Conservation (phyloP, 208 protist species). For the Leishmania martiniquensis region DNA sequence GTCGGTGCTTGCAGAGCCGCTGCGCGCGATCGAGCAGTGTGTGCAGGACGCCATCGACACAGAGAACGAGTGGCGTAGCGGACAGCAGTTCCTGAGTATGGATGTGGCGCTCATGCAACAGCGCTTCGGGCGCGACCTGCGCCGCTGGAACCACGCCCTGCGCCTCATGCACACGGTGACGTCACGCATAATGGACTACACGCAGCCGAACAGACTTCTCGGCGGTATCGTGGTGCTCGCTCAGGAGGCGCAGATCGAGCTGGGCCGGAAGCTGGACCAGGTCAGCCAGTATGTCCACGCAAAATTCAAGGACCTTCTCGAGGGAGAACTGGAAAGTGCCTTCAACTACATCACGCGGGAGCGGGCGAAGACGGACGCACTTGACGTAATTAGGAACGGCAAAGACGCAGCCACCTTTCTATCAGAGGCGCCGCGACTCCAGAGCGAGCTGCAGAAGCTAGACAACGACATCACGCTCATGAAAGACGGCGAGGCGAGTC, state of each 20-base stretch:
- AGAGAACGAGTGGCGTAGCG: constrained; percentile 83
- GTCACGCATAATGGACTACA: constrained; percentile 82
- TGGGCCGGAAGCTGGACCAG: constrained; percentile 84
- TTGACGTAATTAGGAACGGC: constrained; percentile 91
- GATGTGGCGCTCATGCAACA: constrained; percentile 86
- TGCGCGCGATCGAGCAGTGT: constrained; percentile 79
- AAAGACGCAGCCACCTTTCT: constrained; percentile 76
- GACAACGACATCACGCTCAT: constrained; percentile 71
- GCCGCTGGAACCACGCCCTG: constrained; percentile 70
- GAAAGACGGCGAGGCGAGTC: constrained; percentile 79
- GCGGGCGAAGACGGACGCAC: constrained; percentile 72
- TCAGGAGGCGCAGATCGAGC: constrained; percentile 84
- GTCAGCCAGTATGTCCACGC: constrained; percentile 74
- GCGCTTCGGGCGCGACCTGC: constrained; percentile 75
- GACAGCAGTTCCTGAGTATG: constrained; percentile 85
- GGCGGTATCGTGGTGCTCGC: constrained; percentile 86
- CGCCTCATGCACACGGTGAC: constrained; percentile 71
- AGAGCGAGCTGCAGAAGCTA: constrained; percentile 63
- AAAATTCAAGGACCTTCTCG: constrained; percentile 86
- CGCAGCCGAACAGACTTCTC: constrained; percentile 83
- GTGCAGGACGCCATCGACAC: constrained; percentile 75
- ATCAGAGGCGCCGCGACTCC: constrained; percentile 72
- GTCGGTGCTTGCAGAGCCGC: constrained; percentile 57
- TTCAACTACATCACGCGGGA: constrained; percentile 60
- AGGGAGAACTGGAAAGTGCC: constrained; percentile 59